Conservation (phyloP, 2,329 filamentous ascomycete genomes). For the Botrytis sinoallii region DNA sequence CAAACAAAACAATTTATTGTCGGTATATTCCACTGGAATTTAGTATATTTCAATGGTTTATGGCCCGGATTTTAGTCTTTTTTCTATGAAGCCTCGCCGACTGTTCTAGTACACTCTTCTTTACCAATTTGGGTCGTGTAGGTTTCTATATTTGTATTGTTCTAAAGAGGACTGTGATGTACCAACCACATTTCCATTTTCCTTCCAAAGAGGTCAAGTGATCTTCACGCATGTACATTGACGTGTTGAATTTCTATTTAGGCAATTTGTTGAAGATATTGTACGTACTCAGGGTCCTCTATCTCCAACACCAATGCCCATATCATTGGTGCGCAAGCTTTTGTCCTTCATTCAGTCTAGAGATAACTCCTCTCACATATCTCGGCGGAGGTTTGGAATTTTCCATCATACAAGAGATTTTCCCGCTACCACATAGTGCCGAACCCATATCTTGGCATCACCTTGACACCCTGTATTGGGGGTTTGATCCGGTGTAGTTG, state of each 20-base stretch:
- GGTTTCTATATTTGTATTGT: background rate
- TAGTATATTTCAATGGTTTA: too few relatives aligned
- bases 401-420: background rate
- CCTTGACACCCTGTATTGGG: background rate
- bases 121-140: background rate
- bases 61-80: background rate
- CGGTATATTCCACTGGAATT: background rate
- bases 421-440: background rate
- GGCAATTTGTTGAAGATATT: background rate
- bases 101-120: background rate
- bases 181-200: background rate
- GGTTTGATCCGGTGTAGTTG: background rate
- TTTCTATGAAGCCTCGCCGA: background rate
- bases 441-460: background rate
- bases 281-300: background rate
- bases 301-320: background rate
- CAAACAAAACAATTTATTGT: background rate
- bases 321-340: background rate
- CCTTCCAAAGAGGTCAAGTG: background rate
- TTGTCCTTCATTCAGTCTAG: background rate
- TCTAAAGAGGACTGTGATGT: background rate
- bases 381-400: background rate
- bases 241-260: background rate
- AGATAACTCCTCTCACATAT: background rate
- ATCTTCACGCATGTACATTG: background rate